Evolutionary conservation across 163 green algal species (phyloP).

Genomic region (Volvox carteri): DNA sequence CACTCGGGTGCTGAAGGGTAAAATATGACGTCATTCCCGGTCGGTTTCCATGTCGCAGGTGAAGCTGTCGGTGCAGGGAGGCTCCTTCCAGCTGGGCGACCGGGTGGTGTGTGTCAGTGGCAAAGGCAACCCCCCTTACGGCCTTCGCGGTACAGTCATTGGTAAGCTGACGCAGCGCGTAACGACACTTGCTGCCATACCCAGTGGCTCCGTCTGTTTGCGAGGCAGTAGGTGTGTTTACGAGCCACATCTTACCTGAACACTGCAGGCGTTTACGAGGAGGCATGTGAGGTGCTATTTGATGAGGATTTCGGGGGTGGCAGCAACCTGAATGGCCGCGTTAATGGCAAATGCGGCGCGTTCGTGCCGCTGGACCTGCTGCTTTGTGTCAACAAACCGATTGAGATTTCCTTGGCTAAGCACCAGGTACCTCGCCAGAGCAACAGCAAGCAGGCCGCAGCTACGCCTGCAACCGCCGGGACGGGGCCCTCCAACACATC

Average conservation of each 20-base stretch:
- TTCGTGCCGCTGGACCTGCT: constrained; percentile 75
- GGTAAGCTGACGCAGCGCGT: constrained; percentile 51
- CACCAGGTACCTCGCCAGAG: constrained; percentile 41
- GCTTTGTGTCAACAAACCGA: constrained; percentile 78
- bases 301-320: constrained; percentile 83
- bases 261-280: constrained; percentile 57
- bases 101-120: constrained; percentile 77
- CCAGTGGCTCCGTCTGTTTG: too few relatives aligned
- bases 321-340: constrained; percentile 80
- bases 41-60: constrained; percentile 19
- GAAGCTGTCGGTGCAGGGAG: constrained; percentile 70
- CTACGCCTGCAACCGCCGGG: neutral
- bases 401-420: constrained; percentile 21
- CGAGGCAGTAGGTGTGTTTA: too few relatives aligned
- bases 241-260: neutral
- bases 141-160: constrained; percentile 80
- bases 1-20: too few relatives aligned
- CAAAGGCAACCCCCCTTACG: constrained; percentile 79
- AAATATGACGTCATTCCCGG: too few relatives aligned
- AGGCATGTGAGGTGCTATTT: constrained; percentile 84
- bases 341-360: constrained; percentile 69
- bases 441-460: constrained; percentile 1
- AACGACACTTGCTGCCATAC: neutral
- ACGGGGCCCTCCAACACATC: neutral
- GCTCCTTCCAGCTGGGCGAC: constrained; percentile 89